Evolutionary conservation across 169 alveolate genomes (phyloP).

Genomic region (Hepatocystis sp.): DNA sequence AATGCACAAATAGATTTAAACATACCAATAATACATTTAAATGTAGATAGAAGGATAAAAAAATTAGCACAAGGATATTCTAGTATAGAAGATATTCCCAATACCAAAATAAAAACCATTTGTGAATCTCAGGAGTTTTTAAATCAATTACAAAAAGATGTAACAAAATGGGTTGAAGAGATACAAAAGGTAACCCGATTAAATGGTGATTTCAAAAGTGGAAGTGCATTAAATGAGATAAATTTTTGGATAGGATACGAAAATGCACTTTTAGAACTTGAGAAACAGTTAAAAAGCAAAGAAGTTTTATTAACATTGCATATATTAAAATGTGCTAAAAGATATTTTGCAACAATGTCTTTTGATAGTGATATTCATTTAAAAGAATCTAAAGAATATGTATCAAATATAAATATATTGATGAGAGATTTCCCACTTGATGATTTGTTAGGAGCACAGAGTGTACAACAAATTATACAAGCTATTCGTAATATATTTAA

Average conservation of each 20-base stretch:
- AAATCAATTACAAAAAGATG: constrained; percentile 82
- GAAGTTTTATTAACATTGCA: constrained; percentile 94
- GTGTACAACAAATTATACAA: constrained; percentile 89
- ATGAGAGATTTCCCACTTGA: constrained; percentile 97
- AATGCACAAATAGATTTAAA: constrained; percentile 94
- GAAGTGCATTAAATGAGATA: constrained; percentile 88
- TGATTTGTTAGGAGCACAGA: constrained; percentile 93
- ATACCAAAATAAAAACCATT: constrained; percentile 25
- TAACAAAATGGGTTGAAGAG: constrained; percentile 88
- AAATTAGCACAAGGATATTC: constrained; percentile 86
- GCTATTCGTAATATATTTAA: constrained; percentile 93
- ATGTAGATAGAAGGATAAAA: constrained; percentile 89
- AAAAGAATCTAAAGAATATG: constrained; percentile 92
- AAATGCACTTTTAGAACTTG: constrained; percentile 88
- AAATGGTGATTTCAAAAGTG: constrained; percentile 83
- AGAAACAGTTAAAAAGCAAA: constrained; percentile 87
- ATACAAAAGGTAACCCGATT: constrained; percentile 86
- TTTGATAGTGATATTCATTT: constrained; percentile 96
- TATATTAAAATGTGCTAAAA: constrained; percentile 91
- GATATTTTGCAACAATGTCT: constrained; percentile 92
- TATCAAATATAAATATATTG: constrained; percentile 90
- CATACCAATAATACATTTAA: constrained; percentile 92
- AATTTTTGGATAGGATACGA: constrained; percentile 92
- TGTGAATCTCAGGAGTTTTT: constrained; percentile 77
- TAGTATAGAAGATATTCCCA: constrained; percentile 63